Evolutionary conservation across 2,329 filamentous ascomycete genomes (phyloP), one percentile per base, ranked within the genome.

Genomic region (Onygenales sp.): DNA sequence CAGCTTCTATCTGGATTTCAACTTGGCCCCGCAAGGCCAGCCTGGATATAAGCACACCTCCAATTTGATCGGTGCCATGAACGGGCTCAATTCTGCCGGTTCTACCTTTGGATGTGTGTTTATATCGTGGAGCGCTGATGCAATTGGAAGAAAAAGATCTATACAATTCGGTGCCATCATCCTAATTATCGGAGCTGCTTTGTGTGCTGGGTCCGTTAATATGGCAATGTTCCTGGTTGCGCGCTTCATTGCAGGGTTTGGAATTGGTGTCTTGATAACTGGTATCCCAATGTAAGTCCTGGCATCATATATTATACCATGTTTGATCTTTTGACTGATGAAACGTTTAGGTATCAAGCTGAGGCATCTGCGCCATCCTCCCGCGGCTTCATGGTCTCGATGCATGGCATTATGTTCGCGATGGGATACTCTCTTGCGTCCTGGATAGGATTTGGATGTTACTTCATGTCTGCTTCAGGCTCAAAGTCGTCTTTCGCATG

Each of bases 11-110:
- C 63, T 58, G 4, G 71, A 70, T 59, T 68, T 76, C 47, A 56
- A 68, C 33, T 65, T 76, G 10, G 68, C 70, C 5, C 52, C 65
- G 6, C 60, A 65, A 52, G 68, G 65, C 8, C 61, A 69, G 51
- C 66, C 70, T 2, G 71, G 70, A 21, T 75, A 75, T 56, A 57
- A 57, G 1, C 68, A 70, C 44, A 74, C 73, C 1, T 67, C 70
- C 3, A 67, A 69, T 54, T 65, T 73, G 17, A 71, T 74, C 43
- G 73, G 70, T 34, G 73, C 72, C 17, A 65, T 75, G 50, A 75
- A 75, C 61, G 74, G 73, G 37, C 63, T 75, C 5, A 73, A 72
- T 57, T 70, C 68, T 14, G 73, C 71, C 4, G 72, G 73, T n/a
- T 69, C 65, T 27, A 65, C 65, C 37, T 56, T 70, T 17, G 73